These are phyloP conservation scores for Arabis alpina DNA, from an alignment of 345 rosid genomes.

Conservation along the genomic window DNA sequence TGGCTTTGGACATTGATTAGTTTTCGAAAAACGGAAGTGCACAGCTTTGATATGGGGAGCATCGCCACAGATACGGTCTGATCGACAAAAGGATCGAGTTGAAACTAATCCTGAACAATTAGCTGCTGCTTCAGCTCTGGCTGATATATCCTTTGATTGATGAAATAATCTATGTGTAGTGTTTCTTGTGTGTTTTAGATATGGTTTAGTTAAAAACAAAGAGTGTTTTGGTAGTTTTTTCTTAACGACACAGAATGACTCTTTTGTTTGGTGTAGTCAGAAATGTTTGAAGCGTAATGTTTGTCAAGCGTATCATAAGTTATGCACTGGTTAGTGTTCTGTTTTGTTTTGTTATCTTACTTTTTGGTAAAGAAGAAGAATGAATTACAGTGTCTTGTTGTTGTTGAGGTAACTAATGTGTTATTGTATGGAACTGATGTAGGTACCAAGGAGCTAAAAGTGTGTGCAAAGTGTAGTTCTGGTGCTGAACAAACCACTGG, in stretches of 20 bases:
- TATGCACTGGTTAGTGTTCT: constrained; percentile 75
- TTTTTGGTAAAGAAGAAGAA: not conserved
- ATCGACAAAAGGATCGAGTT: constrained; percentile 92
- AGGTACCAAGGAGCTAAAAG: constrained; percentile 96
- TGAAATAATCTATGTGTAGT: not conserved
- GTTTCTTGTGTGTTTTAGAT: not conserved
- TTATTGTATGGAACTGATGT: constrained; percentile 20
- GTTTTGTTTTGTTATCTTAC: not conserved
- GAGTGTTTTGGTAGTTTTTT: constrained; percentile 8
- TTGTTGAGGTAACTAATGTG: constrained; percentile 11
- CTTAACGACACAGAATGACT: constrained; percentile 81
- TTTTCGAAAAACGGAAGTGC: constrained; percentile 69
- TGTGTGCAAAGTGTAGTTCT: constrained; percentile 88
- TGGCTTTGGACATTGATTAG: constrained; percentile 51
- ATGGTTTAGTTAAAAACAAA: not conserved
- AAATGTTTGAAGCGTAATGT: constrained; percentile 75
- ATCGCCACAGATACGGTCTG: constrained; percentile 94
- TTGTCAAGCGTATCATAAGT: constrained; percentile 93
- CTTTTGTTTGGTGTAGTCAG: constrained; percentile 21
- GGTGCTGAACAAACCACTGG: constrained; percentile 57
- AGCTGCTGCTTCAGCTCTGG: constrained; percentile 98
- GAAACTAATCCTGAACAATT: constrained; percentile 98
- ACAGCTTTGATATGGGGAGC: constrained; percentile 98
- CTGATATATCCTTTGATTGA: constrained; percentile 87
- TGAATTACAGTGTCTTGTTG: not conserved